Percentiles rank a stretch among this genome's conserved stretches.
Conservation (phyloP, 345 rosid species). For the Punica granatum region DNA sequence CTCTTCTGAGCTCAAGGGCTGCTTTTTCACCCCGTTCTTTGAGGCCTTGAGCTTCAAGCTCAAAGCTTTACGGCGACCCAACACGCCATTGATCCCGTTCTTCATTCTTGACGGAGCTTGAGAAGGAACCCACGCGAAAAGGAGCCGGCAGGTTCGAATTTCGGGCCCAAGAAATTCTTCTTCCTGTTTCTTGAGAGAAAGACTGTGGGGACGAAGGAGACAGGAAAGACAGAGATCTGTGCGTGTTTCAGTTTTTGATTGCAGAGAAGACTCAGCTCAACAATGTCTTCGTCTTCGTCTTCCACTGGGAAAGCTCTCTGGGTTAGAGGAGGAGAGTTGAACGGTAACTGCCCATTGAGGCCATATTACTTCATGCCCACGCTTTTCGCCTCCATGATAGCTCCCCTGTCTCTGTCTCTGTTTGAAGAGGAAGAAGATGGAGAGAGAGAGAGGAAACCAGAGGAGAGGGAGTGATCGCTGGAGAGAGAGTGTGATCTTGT, state of each 20-base stretch:
- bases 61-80: neutral
- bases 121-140: neutral
- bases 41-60: neutral
- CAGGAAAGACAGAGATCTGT: no score
- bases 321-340: neutral
- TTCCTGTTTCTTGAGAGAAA: neutral
- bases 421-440: neutral
- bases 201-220: neutral
- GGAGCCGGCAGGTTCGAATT: neutral
- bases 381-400: neutral
- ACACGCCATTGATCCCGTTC: no score
- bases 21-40: neutral
- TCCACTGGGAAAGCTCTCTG: neutral
- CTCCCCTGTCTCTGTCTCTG: neutral
- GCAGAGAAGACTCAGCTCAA: neutral
- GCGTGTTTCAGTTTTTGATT: no score
- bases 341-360: neutral
- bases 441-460: neutral
- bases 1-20: neutral
- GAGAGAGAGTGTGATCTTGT: neutral
- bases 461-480: neutral
- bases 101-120: constrained; percentile 1
- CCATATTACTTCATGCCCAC: neutral
- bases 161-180: neutral
- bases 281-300: neutral